Base-by-base conservation (phyloP, 768 basidiomycete species). In the Plicaturopsis crispa region DNA sequence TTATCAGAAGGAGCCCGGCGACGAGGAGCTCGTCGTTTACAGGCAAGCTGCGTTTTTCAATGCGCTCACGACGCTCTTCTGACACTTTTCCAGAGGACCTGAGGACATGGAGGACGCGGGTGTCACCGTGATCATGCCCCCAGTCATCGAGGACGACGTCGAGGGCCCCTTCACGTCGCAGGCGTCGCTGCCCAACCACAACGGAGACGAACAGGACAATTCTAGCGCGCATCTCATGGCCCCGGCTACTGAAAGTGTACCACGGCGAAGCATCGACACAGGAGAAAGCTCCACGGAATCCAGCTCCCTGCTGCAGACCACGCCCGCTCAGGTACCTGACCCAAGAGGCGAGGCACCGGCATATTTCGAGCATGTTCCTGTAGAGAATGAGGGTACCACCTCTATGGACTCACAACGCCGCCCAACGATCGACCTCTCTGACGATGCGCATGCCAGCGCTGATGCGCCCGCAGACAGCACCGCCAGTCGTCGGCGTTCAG, bases 1-100 rank as follows among this genome's bases (percentile, higher is more conserved):
- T 20, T 90, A 90, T 48, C 84, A 75, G 63, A 87, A 87, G 58
- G 86, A 90, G 43, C 84, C 87, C 0, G 86, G 85, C 12, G 87
- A 87, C 34, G 67, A 80, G 26, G 87, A 90, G 54, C 66, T 90
- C 20, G 87, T 90, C 4, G 75, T 90, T 36, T 65, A 59, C 31
- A 55, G 70, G 72, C 73, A 42, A 45, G 65, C 6, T 19, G 32
- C 17, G 22, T 13, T 28, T 28, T 8, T 8, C 14, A 8, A 14
- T 8, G 26, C 8, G 14, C 14, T 8, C 26, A 8, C 14, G 14
- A 8, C 14, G 8, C 10, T 28, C 10, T 28, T 8, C 26, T 28
- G 26, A 28, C 26, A 8, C 17, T 37, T 16, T 4, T 38, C 11
- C 48, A 79, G 75, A 33, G 75, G 75, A 8, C 64, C 62, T 11